Base-by-base conservation (phyloP, 225 moss, liverwort and hornwort species). In the Bryoerythrophyllum caledonicum region DNA sequence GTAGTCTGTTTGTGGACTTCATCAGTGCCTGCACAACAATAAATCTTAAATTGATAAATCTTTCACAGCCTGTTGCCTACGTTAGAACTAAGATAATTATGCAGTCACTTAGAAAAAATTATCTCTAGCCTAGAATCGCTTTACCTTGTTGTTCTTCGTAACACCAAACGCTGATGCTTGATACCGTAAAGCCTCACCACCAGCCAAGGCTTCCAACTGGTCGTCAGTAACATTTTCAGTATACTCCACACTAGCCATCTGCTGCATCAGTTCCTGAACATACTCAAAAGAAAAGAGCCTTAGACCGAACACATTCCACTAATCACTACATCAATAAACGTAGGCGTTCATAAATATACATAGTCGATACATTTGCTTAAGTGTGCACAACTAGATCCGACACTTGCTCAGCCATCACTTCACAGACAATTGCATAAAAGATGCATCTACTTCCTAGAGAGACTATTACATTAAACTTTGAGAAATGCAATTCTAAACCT, bases 161-260 rank as follows among this genome's bases (percentile, higher is more conserved):
- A 99, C 89, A 71, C 97, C 97, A 88, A 95, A 94, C 61, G 97
- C 93, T 62, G 97, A 91, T 67, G 97, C 97, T 76, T 95, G 97
- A 82, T 87, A 92, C 26, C 97, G 94, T 85, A 99, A 79, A 60
- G 93, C 93, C 77, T 99, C 97, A 73, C 97, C 97, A 26, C 97
- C 97, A 60, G 97, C 97, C 86, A 99, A 91, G 63, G 97, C 93
- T 84, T 99, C 97, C 82, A 99, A 85, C 80, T 99, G 97, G 80
- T 99, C 97, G 44, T 99, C 97, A 73, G 97, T 99, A 76, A 99
- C 93, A 89, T 99, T 99, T 78, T 99, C 97, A 48, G 97, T 99
- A 63, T 94, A 99, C 86, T 94, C 97, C 78, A 99, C 97, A 81
- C 97, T 95, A 38, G 97, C 97, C 97, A 99, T 99, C 86, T 99